Evolutionary conservation across 192 early-diverging fungal species (phyloP).

Genomic region (Coemansia sp.): DNA sequence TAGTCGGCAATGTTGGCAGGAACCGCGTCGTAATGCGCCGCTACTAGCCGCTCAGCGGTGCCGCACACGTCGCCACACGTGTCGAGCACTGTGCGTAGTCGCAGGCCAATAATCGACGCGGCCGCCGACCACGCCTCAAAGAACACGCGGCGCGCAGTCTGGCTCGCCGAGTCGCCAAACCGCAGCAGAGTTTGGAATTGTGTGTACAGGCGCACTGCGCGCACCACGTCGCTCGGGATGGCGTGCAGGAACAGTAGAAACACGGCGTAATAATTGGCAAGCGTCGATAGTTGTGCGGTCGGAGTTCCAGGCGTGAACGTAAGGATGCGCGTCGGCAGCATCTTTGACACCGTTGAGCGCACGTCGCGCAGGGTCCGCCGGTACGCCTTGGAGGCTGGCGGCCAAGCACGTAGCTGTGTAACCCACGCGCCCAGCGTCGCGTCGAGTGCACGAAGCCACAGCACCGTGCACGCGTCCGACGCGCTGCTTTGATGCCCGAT

Average conservation of each 20-base stretch:
- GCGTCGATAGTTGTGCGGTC: conserved; percentile 23
- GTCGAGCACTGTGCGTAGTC: conserved; percentile 12
- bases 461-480: conserved; percentile 30
- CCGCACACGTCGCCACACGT: conserved; percentile 6
- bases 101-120: conserved; percentile 14
- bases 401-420: conserved; percentile 4
- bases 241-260: conserved; percentile 51
- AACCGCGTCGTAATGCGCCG: not conserved
- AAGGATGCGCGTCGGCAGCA: conserved; percentile 47
- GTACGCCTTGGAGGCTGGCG: conserved; percentile 9
- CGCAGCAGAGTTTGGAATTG: conserved; percentile 45
- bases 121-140: conserved; percentile 53
- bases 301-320: conserved; percentile 21
- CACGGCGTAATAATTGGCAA: conserved; percentile 50
- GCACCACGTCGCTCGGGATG: conserved; percentile 37
- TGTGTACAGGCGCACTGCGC: conserved; percentile 27
- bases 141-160: conserved; percentile 39
- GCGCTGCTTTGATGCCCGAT: conserved; percentile 11
- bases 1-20: conserved; percentile 12
- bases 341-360: conserved; percentile 42
- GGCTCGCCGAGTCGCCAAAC: conserved; percentile 39
- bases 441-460: conserved; percentile 40
- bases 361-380: conserved; percentile 20
- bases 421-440: conserved; percentile 20
- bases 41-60: conserved; percentile 3